Evolutionary conservation across 495 filamentous ascomycete species (phyloP).

Genomic region (Venustampulla echinocandica): DNA sequence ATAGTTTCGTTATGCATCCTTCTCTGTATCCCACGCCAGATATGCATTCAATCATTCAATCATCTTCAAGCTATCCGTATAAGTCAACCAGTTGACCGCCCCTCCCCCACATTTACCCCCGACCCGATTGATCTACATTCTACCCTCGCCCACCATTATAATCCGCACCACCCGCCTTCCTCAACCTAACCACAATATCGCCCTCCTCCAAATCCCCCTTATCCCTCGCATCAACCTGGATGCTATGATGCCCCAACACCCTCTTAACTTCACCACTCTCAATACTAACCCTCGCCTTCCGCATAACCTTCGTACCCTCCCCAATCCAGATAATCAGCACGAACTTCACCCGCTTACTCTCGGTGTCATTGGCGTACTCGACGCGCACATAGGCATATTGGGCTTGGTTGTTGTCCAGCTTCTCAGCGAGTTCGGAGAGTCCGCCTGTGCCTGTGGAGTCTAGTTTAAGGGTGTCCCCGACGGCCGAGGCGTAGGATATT

Average conservation of each 20-base stretch:
- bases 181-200: slow-evolving; percentile 40
- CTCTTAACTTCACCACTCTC: slow-evolving; percentile 49
- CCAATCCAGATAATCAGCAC: slow-evolving; percentile 50
- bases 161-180: slow-evolving; percentile 50
- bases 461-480: slow-evolving; percentile 38
- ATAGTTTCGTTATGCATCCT: background rate
- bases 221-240: slow-evolving; percentile 44
- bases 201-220: slow-evolving; percentile 42
- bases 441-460: slow-evolving; percentile 41
- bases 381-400: slow-evolving; percentile 50
- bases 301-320: slow-evolving; percentile 45
- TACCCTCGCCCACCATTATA: slow-evolving; percentile 50
- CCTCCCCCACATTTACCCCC: background rate
- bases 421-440: slow-evolving; percentile 35
- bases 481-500: slow-evolving; percentile 40
- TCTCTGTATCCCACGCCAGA: slow-evolving; percentile 1
- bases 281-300: slow-evolving; percentile 48
- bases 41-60: slow-evolving; percentile 1
- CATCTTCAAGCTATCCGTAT: background rate
- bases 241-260: slow-evolving; percentile 43
- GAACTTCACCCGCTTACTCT: slow-evolving; percentile 51
- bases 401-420: slow-evolving; percentile 37
- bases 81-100: no score
- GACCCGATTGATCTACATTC: slow-evolving; percentile 2
- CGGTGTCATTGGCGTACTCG: slow-evolving; percentile 52